These are phyloP conservation scores for Dissophora globulifera DNA, from an alignment of 192 early-diverging fungal species.

Conservation along the genomic window DNA sequence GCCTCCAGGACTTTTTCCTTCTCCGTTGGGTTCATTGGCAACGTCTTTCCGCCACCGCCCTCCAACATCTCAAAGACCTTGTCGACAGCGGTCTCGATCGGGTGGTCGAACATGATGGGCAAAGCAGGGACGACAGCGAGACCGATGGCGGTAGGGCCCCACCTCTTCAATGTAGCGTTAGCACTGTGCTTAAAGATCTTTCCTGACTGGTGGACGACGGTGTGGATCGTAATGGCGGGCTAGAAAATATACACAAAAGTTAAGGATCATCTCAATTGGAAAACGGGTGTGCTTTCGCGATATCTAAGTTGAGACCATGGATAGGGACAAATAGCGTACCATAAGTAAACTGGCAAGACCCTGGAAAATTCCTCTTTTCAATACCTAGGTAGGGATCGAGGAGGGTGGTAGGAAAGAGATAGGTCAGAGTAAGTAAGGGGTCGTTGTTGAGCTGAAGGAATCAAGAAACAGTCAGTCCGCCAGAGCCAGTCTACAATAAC, in stretches of 20 bases:
- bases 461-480: no score
- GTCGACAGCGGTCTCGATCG: constrained; percentile 68
- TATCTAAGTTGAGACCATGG: neutral
- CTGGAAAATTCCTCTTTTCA: constrained; percentile 72
- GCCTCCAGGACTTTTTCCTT: constrained; percentile 35
- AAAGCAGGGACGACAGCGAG: constrained; percentile 69
- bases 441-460: no score
- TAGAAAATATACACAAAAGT: constrained; percentile 14
- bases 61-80: constrained; percentile 65
- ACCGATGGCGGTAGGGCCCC: constrained; percentile 71
- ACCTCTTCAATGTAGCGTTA: constrained; percentile 56
- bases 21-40: constrained; percentile 36
- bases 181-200: constrained; percentile 60
- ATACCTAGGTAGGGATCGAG: constrained; percentile 35
- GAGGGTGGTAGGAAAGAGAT: no score
- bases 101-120: constrained; percentile 73
- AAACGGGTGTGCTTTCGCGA: neutral
- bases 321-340: constrained; percentile 6
- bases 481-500: neutral
- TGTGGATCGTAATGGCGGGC: constrained; percentile 73
- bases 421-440: no score
- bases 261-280: neutral
- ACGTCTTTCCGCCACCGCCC: constrained; percentile 35
- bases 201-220: constrained; percentile 60
- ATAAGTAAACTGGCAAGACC: constrained; percentile 64